Percentiles rank a stretch among this genome's conserved stretches.
These are phyloP conservation scores for Lolium rigidum DNA, from an alignment of 176 grass and related monocot genomes.

Conservation along the genomic window DNA sequence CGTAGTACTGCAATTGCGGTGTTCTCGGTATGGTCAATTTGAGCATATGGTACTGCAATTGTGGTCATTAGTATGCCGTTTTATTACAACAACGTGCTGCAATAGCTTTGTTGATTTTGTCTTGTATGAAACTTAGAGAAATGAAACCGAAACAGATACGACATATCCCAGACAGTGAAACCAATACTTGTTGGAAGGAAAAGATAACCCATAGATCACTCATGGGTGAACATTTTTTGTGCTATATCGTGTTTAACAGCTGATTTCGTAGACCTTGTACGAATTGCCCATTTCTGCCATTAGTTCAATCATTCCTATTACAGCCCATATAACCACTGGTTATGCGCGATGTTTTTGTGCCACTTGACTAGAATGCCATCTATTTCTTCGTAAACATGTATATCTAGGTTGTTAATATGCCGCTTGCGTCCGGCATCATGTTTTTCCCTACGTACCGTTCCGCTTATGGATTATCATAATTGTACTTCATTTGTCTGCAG, in stretches of 20 bases:
- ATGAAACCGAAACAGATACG: background rate
- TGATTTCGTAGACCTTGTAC: too few species aligned
- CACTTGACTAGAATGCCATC: background rate
- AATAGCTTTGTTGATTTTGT: background rate
- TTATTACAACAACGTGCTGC: background rate
- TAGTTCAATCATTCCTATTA: background rate
- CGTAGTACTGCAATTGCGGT: background rate
- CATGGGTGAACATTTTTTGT: background rate
- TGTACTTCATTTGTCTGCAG: constrained; percentile 46
- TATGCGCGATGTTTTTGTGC: background rate
- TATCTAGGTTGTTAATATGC: background rate
- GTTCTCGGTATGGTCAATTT: background rate
- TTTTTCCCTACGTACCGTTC: background rate
- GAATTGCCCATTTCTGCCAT: background rate
- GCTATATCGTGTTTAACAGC: background rate
- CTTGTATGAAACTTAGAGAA: too few species aligned
- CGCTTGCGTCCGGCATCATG: constrained; percentile 5
- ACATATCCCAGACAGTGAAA: background rate
- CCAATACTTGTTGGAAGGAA: background rate
- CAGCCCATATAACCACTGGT: background rate
- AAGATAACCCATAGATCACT: background rate
- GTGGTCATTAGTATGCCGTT: background rate
- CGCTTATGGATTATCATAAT: constrained; percentile 39
- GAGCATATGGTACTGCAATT: background rate
- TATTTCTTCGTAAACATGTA: background rate